These are phyloP conservation scores for Metschnikowia arizonensis DNA, from an alignment of 805 yeast species.

Conservation along the genomic window DNA sequence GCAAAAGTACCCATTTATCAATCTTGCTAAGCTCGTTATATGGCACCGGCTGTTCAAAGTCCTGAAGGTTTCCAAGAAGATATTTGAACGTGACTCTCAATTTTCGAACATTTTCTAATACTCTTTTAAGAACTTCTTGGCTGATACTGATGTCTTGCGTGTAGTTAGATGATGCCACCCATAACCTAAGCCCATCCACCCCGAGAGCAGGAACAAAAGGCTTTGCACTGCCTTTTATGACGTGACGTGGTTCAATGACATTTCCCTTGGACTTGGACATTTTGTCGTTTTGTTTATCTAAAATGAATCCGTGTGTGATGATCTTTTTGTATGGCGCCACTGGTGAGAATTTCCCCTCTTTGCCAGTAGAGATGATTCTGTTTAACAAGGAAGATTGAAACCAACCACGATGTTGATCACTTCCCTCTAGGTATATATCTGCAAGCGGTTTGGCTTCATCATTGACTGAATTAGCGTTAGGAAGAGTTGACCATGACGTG, in stretches of 20 bases:
- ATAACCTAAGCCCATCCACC: constrained; percentile 82
- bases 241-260: constrained; percentile 61
- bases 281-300: constrained; percentile 80
- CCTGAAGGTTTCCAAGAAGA: constrained; percentile 71
- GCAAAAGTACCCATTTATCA: constrained; percentile 63
- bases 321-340: constrained; percentile 64
- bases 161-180: constrained; percentile 88
- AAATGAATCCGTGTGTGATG: constrained; percentile 89
- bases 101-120: constrained; percentile 77
- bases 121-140: constrained; percentile 65
- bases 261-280: constrained; percentile 96
- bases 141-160: constrained; percentile 77
- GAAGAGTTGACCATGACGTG: constrained; percentile 74
- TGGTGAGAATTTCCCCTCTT: constrained; percentile 38
- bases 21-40: constrained; percentile 35
- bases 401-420: constrained; percentile 99
- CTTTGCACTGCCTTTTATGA: constrained; percentile 56
- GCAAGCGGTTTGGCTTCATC: constrained; percentile 35
- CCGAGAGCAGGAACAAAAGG: constrained; percentile 61
- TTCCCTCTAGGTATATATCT: constrained; percentile 89
- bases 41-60: constrained; percentile 34
- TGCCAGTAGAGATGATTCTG: constrained; percentile 49
- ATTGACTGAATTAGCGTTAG: constrained; percentile 24
- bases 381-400: constrained; percentile 90
- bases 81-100: constrained; percentile 76